Base-by-base conservation (phyloP, 495 filamentous ascomycete species). In the Aspergillus diversus region DNA sequence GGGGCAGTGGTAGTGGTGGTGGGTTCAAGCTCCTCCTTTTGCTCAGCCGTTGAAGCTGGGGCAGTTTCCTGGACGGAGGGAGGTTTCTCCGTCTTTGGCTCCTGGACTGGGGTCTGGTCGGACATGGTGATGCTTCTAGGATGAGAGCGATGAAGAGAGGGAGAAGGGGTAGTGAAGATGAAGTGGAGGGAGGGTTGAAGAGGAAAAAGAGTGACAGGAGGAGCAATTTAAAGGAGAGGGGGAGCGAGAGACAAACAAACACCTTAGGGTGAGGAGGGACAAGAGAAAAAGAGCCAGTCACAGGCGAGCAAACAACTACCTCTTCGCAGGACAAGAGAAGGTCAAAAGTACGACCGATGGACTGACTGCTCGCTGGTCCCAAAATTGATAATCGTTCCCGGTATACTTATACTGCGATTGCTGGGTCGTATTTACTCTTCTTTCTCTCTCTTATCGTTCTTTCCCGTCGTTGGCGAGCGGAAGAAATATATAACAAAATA, bases 41-140 rank as follows among this genome's bases (percentile, higher is more conserved):
- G 39, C n/a, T 67, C 57, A n/a, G 57, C 16, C 27, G 57, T 43
- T 15, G 67, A 55, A 16, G 57, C 57, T 21, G 50, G 48, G 31
- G 34, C 17, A 43, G 34, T 50, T 27, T 50, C 47, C 47, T 21
- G 47, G 51, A 54, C 32, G 27, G 51, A 34, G 51, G 55, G 35
- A 56, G 51, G 50, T n/a, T 61, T 34, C 48, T 57, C 57, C 8
- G 58, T 46, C 52, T 69, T 50, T 7, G 11, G 65, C 32, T 66
- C 64, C 27, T 61, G 69, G 11, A 37, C 31, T 49, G 54, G 48
- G 17, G 33, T 52, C 46, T 67, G 69, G 27, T 71, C 65, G 61
- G 67, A 56, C 71, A 66, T 75, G 47, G 27, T 65, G 46, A 48
- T 11, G 32, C 21, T 50, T 5, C 11, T 13, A 34, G 34, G 42